phyloP scores from a whole-genome alignment of 2,329 filamentous ascomycete genomes.

The Zymoseptoria crescenta region DNA sequence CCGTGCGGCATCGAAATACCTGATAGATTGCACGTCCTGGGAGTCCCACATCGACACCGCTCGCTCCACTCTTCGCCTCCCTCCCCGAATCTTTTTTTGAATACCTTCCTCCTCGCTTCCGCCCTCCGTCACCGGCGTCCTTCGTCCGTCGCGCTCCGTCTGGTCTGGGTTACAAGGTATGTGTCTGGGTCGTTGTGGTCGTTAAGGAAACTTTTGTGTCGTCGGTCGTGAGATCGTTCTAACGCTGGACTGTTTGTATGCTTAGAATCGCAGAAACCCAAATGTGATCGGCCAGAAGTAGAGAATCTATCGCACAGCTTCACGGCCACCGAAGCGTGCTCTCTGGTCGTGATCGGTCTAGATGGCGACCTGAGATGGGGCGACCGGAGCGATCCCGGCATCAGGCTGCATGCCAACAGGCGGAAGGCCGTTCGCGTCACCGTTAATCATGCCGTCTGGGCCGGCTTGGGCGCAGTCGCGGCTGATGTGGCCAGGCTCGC shows the following conservation, averaged over 20 bases:
- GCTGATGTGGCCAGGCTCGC: constrained; percentile 91
- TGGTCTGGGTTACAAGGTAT: constrained; percentile 21
- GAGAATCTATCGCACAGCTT: constrained; percentile 3
- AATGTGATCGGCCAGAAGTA: constrained; percentile 16
- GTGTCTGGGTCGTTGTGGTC: constrained; percentile 24
- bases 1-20: not conserved
- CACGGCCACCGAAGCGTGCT: constrained; percentile 15
- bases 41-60: constrained; percentile 17
- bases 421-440: constrained; percentile 27
- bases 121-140: constrained; percentile 15
- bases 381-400: constrained; percentile 33
- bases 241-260: constrained; percentile 18
- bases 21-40: constrained; percentile 1
- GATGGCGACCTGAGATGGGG: constrained; percentile 38
- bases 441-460: not conserved
- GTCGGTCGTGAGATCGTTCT: constrained; percentile 22
- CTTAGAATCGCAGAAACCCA: constrained; percentile 12
- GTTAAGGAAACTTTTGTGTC: constrained; percentile 24
- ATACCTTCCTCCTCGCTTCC: constrained; percentile 14
- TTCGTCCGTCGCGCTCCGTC: constrained; percentile 16
- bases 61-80: constrained; percentile 16
- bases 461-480: constrained; percentile 76
- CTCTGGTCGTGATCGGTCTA: constrained; percentile 23
- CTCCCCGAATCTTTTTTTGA: constrained; percentile 18
- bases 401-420: constrained; percentile 33